These are phyloP conservation scores for Xylaria longipes DNA, from an alignment of 495 filamentous ascomycete species.

Conservation along the genomic window DNA sequence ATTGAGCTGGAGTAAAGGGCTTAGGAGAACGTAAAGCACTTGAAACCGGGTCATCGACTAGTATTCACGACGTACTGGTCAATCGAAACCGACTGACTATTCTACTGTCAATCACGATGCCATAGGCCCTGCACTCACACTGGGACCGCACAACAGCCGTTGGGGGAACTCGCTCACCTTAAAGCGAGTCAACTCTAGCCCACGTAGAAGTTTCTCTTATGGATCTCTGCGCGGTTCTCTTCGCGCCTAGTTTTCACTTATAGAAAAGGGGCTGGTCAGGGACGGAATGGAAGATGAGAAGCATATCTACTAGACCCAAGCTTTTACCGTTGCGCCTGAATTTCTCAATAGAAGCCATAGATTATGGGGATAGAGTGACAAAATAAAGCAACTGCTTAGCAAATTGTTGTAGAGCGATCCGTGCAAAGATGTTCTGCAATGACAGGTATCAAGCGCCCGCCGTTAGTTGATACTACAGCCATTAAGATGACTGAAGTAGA, in stretches of 20 bases:
- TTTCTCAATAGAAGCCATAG: slow-evolving; percentile 12
- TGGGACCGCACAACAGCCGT: not conserved
- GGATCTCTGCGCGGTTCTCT: not conserved
- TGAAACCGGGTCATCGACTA: not conserved
- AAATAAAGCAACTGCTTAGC: not conserved
- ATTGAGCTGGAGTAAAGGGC: slow-evolving; percentile 22
- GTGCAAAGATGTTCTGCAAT: no score
- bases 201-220: not conserved
- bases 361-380: not conserved
- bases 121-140: not conserved
- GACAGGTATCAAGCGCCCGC: not conserved
- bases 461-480: not conserved
- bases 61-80: not conserved
- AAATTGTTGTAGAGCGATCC: not conserved
- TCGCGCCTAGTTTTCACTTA: not conserved
- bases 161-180: not conserved
- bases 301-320: not conserved
- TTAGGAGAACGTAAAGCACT: not conserved
- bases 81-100: no score
- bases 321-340: not conserved
- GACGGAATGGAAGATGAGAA: not conserved
- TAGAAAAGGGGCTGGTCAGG: not conserved
- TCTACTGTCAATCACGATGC: not conserved
- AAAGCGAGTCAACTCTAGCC: not conserved
- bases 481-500: not conserved